These are phyloP conservation scores for Chlamydomonas sphaeroides DNA, from an alignment of 139 green algal species.

Conservation along the genomic window DNA sequence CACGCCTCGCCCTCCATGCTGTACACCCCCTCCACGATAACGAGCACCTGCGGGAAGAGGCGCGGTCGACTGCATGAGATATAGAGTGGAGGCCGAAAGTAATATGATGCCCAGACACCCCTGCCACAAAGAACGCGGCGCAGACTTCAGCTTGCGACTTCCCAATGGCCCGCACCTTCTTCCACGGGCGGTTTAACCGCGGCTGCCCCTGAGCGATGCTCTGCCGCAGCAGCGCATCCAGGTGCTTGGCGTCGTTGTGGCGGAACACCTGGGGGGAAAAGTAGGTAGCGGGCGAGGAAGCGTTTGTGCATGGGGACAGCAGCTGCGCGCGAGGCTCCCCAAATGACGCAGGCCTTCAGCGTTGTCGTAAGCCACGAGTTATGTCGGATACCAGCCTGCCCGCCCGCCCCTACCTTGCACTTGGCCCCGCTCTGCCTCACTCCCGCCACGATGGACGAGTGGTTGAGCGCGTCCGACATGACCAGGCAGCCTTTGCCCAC, in stretches of 20 bases:
- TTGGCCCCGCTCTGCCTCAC: slow-evolving; percentile 83
- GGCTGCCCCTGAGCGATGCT: slow-evolving; percentile 94
- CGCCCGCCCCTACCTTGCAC: slow-evolving; percentile 85
- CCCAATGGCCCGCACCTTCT: slow-evolving; percentile 72
- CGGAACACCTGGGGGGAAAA: slow-evolving; percentile 81
- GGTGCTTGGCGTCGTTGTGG: slow-evolving; percentile 88
- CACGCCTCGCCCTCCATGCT: slow-evolving; percentile 98
- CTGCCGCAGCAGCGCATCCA: slow-evolving; percentile 89
- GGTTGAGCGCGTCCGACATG: slow-evolving; percentile 96
- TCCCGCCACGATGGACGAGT: slow-evolving; percentile 95
- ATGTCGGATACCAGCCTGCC: too few relatives aligned
- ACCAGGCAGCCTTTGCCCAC: slow-evolving; percentile 86
- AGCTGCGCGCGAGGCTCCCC: too few relatives aligned
- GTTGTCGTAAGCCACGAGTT: too few relatives aligned
- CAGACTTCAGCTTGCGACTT: too few relatives aligned
- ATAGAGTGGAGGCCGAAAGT: too few relatives aligned
- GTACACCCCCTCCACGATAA: slow-evolving; percentile 99
- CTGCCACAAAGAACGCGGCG: too few relatives aligned
- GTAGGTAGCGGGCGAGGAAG: too few relatives aligned
- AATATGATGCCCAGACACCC: too few relatives aligned
- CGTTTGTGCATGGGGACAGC: too few relatives aligned
- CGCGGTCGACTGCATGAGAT: too few relatives aligned
- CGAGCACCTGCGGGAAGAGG: slow-evolving; percentile 89
- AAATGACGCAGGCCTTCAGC: too few relatives aligned
- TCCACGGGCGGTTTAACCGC: slow-evolving; percentile 90